These are phyloP conservation scores for Nakataea oryzae DNA, from an alignment of 2,329 filamentous ascomycete species.

Conservation along the genomic window DNA sequence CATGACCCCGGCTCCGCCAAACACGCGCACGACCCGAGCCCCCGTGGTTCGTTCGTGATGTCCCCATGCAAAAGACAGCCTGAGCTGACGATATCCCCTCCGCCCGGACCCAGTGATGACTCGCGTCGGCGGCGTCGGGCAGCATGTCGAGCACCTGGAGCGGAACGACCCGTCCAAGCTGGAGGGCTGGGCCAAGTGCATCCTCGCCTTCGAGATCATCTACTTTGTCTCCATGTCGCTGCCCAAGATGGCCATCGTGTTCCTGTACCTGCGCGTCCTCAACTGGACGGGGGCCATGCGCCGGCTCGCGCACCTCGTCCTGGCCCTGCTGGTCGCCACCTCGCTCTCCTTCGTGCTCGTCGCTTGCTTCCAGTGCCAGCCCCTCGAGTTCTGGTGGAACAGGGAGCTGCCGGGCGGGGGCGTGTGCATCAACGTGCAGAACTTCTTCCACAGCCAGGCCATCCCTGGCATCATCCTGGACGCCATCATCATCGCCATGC, in stretches of 20 bases:
- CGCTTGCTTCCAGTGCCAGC: slow-evolving; percentile 14
- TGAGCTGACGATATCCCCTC: not conserved
- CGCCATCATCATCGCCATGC: slow-evolving; percentile 15
- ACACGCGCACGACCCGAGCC: too few relatives aligned
- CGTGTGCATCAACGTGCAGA: slow-evolving; percentile 12
- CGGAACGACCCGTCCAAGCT: slow-evolving; percentile 8
- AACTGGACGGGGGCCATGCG: slow-evolving; percentile 14
- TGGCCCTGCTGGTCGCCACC: slow-evolving; percentile 11
- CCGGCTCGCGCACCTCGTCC: slow-evolving; percentile 8
- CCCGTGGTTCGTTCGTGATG: too few relatives aligned
- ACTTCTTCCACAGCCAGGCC: slow-evolving; percentile 16
- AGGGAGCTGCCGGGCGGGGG: slow-evolving; percentile 4
- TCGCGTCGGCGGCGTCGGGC: slow-evolving; percentile 14
- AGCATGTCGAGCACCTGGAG: slow-evolving; percentile 11
- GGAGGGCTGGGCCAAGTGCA: slow-evolving; percentile 13
- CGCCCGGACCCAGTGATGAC: slow-evolving; percentile 11
- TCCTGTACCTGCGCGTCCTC: slow-evolving; percentile 19
- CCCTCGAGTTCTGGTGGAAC: slow-evolving; percentile 12
- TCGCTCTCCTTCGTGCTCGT: slow-evolving; percentile 13
- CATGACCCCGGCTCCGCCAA: not conserved
- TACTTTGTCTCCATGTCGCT: slow-evolving; percentile 17
- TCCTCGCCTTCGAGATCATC: slow-evolving; percentile 16
- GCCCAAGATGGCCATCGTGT: slow-evolving; percentile 18
- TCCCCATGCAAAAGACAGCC: not conserved
- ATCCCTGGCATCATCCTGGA: slow-evolving; percentile 15